A percentile compares a stretch with the other conserved stretches of the same genome.
These are phyloP conservation scores for Acacia acuminata DNA, from an alignment of 306 rosid species.

Conservation along the genomic window DNA sequence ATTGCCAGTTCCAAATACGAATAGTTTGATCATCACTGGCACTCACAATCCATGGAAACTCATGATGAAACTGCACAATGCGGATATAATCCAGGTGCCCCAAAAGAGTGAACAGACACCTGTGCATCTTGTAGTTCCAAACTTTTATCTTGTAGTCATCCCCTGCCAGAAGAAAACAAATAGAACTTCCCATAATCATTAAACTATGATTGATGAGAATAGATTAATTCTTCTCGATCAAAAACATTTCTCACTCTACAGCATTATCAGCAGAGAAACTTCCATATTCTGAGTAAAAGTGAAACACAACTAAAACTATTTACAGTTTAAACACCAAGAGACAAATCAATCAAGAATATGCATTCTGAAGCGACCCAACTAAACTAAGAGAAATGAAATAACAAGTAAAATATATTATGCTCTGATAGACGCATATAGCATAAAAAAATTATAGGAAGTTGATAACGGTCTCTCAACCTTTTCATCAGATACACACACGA, in stretches of 20 bases:
- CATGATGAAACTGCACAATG: constrained; percentile 95
- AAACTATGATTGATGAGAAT: neutral
- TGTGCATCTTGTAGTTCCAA: constrained; percentile 97
- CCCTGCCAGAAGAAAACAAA: constrained; percentile 47
- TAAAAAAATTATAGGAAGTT: neutral
- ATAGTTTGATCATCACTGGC: constrained; percentile 99
- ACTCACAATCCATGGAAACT: constrained; percentile 94
- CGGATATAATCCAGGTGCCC: constrained; percentile 99
- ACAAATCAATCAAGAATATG: neutral
- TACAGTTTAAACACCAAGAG: neutral
- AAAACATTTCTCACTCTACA: neutral
- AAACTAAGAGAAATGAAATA: neutral
- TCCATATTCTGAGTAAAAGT: neutral
- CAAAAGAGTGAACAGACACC: constrained; percentile 91
- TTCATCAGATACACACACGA: neutral
- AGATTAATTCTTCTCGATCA: neutral
- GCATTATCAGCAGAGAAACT: neutral
- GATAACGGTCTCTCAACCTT: neutral
- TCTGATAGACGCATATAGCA: neutral
- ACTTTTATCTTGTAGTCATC: constrained; percentile 98
- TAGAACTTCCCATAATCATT: neutral
- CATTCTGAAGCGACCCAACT: neutral
- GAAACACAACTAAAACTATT: neutral
- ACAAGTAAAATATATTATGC: neutral
- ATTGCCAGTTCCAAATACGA: constrained; percentile 99